Conservation (phyloP, 768 basidiomycete species). For the Lanmaoa rubissima region DNA sequence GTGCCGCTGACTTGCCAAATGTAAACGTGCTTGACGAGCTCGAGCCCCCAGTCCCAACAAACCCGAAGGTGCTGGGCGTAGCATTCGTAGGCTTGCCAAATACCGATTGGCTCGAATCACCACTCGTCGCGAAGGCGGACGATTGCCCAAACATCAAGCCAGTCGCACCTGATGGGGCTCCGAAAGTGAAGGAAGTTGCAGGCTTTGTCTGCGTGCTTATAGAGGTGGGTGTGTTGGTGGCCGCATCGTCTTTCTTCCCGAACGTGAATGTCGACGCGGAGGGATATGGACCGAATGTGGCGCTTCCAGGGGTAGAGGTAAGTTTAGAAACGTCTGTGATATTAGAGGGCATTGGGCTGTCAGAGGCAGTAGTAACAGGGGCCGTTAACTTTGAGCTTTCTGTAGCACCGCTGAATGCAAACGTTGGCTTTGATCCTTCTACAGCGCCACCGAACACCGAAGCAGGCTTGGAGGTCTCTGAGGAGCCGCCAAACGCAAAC, state of each 20-base stretch:
- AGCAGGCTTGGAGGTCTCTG: constrained; percentile 4
- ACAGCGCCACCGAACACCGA: background rate
- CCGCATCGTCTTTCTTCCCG: constrained; percentile 13
- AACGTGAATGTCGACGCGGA: constrained; percentile 14
- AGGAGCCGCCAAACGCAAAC: constrained; percentile 9
- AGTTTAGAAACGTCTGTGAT: constrained; percentile 2
- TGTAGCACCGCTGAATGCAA: background rate
- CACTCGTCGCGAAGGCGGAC: background rate
- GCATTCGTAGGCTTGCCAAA: constrained; percentile 20
- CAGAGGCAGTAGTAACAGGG: background rate
- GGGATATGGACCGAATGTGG: constrained; percentile 5
- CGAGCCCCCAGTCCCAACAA: constrained; percentile 23
- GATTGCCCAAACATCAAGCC: constrained; percentile 13
- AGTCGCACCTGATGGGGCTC: constrained; percentile 7
- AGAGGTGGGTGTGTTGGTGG: constrained; percentile 3
- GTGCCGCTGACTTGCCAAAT: constrained; percentile 29
- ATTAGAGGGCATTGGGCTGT: background rate
- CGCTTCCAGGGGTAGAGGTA: constrained; percentile 1
- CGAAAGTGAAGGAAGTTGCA: constrained; percentile 23
- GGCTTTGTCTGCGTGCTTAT: constrained; percentile 28
- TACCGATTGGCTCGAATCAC: constrained; percentile 5
- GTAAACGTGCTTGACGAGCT: constrained; percentile 15
- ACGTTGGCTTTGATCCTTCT: constrained; percentile 4
- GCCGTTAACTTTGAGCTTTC: background rate
- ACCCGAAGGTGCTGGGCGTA: constrained; percentile 33